Percentiles rank a stretch among this genome's conserved stretches.
These are phyloP conservation scores for Alternaria infectoria DNA, from an alignment of 2,329 filamentous ascomycete species.

Conservation along the genomic window DNA sequence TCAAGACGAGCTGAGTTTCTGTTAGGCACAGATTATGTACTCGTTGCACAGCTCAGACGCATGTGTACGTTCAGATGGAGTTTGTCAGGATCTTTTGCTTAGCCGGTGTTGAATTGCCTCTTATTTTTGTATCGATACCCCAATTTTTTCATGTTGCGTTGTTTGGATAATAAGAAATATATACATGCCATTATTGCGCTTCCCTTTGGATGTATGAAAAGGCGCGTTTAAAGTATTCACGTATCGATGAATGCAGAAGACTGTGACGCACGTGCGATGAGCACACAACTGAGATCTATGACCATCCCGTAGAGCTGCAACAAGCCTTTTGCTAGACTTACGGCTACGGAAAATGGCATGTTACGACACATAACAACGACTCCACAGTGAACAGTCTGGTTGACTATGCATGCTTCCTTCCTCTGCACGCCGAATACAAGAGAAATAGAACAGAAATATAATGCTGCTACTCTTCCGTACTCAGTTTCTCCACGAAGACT, in stretches of 20 bases:
- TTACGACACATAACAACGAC: neutral
- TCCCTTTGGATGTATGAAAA: neutral
- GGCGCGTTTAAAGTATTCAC: neutral
- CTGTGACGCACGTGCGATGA: neutral
- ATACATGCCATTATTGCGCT: neutral
- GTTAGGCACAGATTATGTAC: conserved; percentile 16
- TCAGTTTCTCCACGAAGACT: neutral
- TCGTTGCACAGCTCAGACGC: neutral
- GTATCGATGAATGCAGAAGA: too few species aligned
- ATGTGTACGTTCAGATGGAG: neutral
- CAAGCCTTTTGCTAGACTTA: neutral
- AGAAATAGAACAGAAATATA: neutral
- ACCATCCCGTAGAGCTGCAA: rapidly evolving
- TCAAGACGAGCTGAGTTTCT: conserved; percentile 44
- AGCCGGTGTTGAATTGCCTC: neutral
- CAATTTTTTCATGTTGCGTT: neutral
- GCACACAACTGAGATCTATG: rapidly evolving
- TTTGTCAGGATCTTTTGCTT: neutral
- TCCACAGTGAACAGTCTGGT: neutral
- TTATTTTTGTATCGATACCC: neutral
- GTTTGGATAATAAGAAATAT: neutral
- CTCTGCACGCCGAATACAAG: neutral
- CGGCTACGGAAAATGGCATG: neutral
- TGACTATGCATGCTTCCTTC: neutral
- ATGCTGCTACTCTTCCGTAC: neutral